Conservation (phyloP, 495 filamentous ascomycete genomes). For the Extremus antarcticus region DNA sequence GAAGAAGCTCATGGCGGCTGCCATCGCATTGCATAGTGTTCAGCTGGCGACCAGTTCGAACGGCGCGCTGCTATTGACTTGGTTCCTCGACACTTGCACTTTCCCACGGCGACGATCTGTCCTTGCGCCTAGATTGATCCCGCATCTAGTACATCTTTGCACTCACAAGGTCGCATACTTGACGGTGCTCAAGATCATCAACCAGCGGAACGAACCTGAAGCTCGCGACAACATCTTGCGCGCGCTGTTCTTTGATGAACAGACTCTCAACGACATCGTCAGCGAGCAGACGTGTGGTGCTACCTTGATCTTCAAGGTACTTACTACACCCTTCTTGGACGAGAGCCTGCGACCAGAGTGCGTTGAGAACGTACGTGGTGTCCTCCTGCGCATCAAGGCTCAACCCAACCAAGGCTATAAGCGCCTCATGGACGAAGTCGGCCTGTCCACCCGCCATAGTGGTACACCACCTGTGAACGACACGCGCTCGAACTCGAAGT, state of each 20-base stretch:
- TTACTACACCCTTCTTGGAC: slow-evolving; percentile 96
- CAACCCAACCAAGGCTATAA: slow-evolving; percentile 94
- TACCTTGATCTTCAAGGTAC: slow-evolving; percentile 93
- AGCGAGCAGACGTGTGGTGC: slow-evolving; percentile 86
- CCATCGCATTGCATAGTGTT: slow-evolving; percentile 91
- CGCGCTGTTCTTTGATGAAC: slow-evolving; percentile 91
- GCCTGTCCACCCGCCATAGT: slow-evolving; percentile 55
- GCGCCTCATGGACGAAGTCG: slow-evolving; percentile 95
- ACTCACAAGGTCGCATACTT: slow-evolving; percentile 98
- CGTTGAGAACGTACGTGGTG: slow-evolving; percentile 80
- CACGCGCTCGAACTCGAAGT: slow-evolving; percentile 40
- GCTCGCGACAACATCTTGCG: slow-evolving; percentile 86
- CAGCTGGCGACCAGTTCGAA: slow-evolving; percentile 95
- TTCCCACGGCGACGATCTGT: slow-evolving; percentile 88
- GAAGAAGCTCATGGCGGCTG: slow-evolving; percentile 86
- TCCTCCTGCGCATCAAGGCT: slow-evolving; percentile 80
- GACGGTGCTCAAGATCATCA: slow-evolving; percentile 96
- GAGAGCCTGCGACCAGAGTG: slow-evolving; percentile 80
- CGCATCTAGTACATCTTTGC: slow-evolving; percentile 92
- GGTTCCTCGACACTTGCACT: slow-evolving; percentile 97
- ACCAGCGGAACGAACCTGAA: slow-evolving; percentile 89
- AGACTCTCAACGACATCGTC: slow-evolving; percentile 80
- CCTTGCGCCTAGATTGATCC: slow-evolving; percentile 82
- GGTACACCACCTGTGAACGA: slow-evolving; percentile 24
- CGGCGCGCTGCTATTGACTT: slow-evolving; percentile 84